Base-by-base conservation (phyloP, 192 early-diverging fungal genomes). In the Dissophora ornata region DNA sequence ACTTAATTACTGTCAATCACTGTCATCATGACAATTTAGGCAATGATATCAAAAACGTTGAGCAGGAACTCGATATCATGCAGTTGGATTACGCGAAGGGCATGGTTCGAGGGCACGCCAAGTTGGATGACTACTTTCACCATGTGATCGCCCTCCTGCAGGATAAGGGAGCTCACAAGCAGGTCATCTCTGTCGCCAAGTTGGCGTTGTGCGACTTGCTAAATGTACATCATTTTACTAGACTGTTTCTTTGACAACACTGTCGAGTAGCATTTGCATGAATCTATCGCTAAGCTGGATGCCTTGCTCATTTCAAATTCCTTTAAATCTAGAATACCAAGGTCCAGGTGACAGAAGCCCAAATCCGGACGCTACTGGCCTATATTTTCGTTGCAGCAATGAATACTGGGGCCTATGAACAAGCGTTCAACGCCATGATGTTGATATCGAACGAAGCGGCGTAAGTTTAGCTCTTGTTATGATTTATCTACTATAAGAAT, bases 41-140 rank as follows among this genome's bases (percentile, higher is more conserved):
- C 24, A 77, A 67, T 33, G 73, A 67, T 46, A 45, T 77, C 34
- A 59, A 62, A 15, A 47, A 38, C 16, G 64, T 67, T 4, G 73
- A 77, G 11, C 63, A 67, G 45, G 73, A 77, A 22, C 64, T 77
- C n/a, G 73, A 77, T 22, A 67, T 77, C 44, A 66, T 77, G 64
- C 64, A 67, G 13, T 53, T 56, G 40, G 73, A 77, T 13, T 77
- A 77, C 11, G 24, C 33, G 6, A 55, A 30, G n/a, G 47, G 64
- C 2, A 16, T 57, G 24, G 45, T 38, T 25, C 47, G 51, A 32
- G 71, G 71, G n/a, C 71, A 65, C n/a, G 62, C 73, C 10, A 67
- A 42, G n/a, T 46, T 67, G 12, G 63, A 77, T 22, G 73, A 77
- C 29, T 77, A 77, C 19, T 77, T 65, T n/a, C 33, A 50, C 26